These are phyloP conservation scores for Trypanosoma brucei DNA, from an alignment of 208 protist genomes.

Conservation along the genomic window DNA sequence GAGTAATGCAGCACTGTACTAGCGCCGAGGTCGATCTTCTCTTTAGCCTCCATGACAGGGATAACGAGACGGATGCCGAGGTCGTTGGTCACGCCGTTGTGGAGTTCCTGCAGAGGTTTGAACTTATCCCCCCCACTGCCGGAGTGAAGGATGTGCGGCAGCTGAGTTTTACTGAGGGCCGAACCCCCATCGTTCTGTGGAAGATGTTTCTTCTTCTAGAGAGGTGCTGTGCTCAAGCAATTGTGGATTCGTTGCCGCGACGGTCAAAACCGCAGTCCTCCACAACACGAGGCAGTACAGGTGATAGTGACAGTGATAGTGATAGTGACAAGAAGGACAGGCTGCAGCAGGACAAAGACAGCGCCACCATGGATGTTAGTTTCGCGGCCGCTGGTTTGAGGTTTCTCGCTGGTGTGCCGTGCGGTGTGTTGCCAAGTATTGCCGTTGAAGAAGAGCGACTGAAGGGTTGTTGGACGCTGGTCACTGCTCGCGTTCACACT, in stretches of 20 bases:
- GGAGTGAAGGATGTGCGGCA: conserved; percentile 1
- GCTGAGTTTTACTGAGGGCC: conserved; percentile 6
- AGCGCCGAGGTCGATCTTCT: conserved; percentile 10
- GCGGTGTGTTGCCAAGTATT: conserved; percentile 26
- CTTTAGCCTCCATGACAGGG: not conserved
- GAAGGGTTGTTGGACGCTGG: conserved; percentile 53
- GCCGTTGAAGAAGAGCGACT: conserved; percentile 43
- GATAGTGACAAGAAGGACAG: not conserved
- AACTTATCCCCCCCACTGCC: conserved; percentile 2
- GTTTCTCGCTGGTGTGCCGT: conserved; percentile 49
- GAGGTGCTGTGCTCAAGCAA: conserved; percentile 22
- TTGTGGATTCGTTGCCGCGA: not conserved
- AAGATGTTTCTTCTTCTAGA: conserved; percentile 61
- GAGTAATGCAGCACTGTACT: not conserved
- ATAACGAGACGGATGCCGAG: conserved; percentile 16
- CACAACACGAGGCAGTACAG: conserved; percentile 3
- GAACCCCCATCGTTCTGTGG: conserved; percentile 49
- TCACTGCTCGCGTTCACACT: conserved; percentile 41
- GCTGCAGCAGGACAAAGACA: not conserved
- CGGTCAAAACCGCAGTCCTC: not conserved
- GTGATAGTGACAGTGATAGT: conserved; percentile 6
- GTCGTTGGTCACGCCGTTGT: conserved; percentile 31
- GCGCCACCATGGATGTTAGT: conserved; percentile 13
- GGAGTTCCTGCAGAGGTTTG: conserved; percentile 33
- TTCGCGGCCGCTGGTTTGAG: conserved; percentile 51